Evolutionary conservation across 768 basidiomycete species (phyloP).

Genomic region (Mycena rebaudengoi): DNA sequence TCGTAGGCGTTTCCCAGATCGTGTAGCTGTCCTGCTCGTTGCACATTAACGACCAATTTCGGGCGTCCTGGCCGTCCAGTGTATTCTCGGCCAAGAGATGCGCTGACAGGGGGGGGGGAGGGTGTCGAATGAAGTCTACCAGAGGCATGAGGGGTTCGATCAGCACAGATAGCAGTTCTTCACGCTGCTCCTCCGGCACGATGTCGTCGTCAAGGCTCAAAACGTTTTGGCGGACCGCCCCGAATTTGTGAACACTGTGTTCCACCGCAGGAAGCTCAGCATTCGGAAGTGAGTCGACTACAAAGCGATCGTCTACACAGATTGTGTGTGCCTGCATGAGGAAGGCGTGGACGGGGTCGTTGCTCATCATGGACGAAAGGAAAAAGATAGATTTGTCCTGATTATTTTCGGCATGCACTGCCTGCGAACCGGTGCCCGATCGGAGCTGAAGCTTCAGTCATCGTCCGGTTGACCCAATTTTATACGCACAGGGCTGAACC

Average conservation of each 20-base stretch:
- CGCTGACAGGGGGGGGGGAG: not conserved
- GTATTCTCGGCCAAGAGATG: not conserved
- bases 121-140: not conserved
- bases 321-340: not conserved
- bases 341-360: not conserved
- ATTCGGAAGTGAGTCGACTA: conserved; percentile 12
- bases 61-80: conserved; percentile 4
- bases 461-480: too few relatives aligned
- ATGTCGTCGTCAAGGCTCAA: conserved; percentile 5
- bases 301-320: not conserved
- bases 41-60: not conserved
- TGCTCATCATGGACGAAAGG: too few relatives aligned
- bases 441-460: too few relatives aligned
- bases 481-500: too few relatives aligned
- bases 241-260: conserved; percentile 13
- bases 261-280: conserved; percentile 21
- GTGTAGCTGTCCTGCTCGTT: conserved; percentile 3
- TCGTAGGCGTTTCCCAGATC: conserved; percentile 20
- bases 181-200: not conserved
- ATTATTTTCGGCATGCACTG: too few relatives aligned
- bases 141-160: not conserved
- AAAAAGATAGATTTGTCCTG: too few relatives aligned
- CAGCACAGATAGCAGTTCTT: not conserved
- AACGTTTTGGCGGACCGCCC: conserved; percentile 10
- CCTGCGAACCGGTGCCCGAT: too few relatives aligned